Conservation (phyloP, 177 flowering plant species). For the Vitis hybrid region DNA sequence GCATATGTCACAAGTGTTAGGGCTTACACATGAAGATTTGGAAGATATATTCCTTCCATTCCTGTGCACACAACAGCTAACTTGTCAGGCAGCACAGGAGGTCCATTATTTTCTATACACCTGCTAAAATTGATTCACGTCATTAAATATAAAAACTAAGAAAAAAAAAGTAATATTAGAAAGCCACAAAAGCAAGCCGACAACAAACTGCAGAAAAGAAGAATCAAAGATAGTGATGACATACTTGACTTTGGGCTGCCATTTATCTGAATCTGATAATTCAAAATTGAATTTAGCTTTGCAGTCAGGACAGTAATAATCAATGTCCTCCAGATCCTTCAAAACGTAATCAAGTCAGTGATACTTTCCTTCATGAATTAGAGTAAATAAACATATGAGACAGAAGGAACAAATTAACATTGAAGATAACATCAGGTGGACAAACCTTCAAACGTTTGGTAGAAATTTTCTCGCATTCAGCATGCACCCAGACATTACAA, state of each 20-base stretch:
- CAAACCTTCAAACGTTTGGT: constrained; percentile 45
- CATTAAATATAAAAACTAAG: not conserved
- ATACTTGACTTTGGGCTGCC: constrained; percentile 30
- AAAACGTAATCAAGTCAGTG: constrained; percentile 9
- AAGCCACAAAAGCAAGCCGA: not conserved
- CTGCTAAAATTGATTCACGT: constrained; percentile 28
- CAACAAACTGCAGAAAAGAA: not conserved
- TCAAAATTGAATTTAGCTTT: constrained; percentile 25
- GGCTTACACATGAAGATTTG: constrained; percentile 78
- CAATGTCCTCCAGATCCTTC: constrained; percentile 39
- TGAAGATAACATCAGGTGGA: not conserved
- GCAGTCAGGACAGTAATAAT: constrained; percentile 58
- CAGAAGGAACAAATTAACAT: not conserved
- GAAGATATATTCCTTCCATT: constrained; percentile 79
- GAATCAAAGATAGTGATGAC: constrained; percentile 8
- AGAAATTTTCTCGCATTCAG: constrained; percentile 63
- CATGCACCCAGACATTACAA: constrained; percentile 73
- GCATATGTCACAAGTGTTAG: not conserved
- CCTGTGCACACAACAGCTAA: constrained; percentile 78
- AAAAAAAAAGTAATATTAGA: not conserved
- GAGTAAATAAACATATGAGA: not conserved
- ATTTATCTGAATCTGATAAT: constrained; percentile 18
- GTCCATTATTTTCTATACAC: constrained; percentile 24
- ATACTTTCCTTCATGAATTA: not conserved
- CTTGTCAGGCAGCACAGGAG: constrained; percentile 41